phyloP scores from a whole-genome alignment of 108 stramenopile species.

The Cyclostephanos tholiformis region DNA sequence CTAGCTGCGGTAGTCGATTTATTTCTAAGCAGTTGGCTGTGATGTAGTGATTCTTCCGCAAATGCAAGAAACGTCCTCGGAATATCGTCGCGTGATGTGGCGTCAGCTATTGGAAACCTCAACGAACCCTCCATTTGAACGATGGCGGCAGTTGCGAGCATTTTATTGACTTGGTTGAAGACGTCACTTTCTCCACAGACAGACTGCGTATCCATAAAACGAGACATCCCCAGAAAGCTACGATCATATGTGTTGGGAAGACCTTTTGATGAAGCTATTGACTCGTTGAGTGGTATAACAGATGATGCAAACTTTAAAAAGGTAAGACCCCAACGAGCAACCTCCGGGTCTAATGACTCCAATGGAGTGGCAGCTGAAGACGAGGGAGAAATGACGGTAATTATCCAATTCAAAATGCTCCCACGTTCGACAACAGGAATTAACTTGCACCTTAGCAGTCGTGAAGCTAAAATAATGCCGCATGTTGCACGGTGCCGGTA shows the following conservation, averaged over 20 bases:
- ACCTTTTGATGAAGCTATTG: not conserved
- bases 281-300: not conserved
- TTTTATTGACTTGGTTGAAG: slow-evolving; percentile 48
- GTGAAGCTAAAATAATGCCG: slow-evolving; percentile 41
- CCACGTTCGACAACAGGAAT: slow-evolving; percentile 34
- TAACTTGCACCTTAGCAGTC: slow-evolving; percentile 33
- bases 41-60: slow-evolving; percentile 16
- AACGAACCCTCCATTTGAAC: slow-evolving; percentile 44
- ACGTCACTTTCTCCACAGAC: slow-evolving; percentile 42
- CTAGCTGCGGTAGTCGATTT: slow-evolving; percentile 7
- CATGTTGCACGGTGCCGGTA: slow-evolving; percentile 33
- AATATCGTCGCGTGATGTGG: not conserved
- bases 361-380: slow-evolving; percentile 21
- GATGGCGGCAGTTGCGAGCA: slow-evolving; percentile 43
- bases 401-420: slow-evolving; percentile 41
- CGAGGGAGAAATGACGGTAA: slow-evolving; percentile 34
- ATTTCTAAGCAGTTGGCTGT: slow-evolving; percentile 13
- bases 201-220: slow-evolving; percentile 25
- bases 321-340: slow-evolving; percentile 44
- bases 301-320: slow-evolving; percentile 40
- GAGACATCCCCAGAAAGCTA: slow-evolving; percentile 6
- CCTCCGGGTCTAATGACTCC: slow-evolving; percentile 27
- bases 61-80: slow-evolving; percentile 35
- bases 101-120: slow-evolving; percentile 10
- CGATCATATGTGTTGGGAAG: not conserved